Conservation (phyloP, 495 filamentous ascomycete genomes). For the Neurospora sp. region DNA sequence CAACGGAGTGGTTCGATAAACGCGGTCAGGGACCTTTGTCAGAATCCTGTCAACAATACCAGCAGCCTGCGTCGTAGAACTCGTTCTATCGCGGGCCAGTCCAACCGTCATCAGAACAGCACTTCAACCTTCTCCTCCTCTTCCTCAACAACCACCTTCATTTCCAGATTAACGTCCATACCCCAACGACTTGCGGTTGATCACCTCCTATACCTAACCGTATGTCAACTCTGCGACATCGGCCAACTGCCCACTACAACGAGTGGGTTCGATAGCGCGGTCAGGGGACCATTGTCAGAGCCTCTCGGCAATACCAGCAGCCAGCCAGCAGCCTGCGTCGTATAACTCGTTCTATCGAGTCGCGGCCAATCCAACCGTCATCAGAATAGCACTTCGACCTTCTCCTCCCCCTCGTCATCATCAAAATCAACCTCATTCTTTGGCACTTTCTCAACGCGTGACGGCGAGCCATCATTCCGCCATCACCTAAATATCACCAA, state of each 20-base stretch:
- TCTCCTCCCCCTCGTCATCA: not conserved
- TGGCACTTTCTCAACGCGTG: not conserved
- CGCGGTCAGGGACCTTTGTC: not conserved
- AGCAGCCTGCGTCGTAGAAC: slow-evolving; percentile 31
- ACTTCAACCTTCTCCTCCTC: not conserved
- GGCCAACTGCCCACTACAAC: not conserved
- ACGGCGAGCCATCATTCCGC: not conserved
- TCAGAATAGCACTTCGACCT: not conserved
- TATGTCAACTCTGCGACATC: not conserved
- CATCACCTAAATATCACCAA: not conserved
- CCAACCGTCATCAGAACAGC: slow-evolving; percentile 4
- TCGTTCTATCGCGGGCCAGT: slow-evolving; percentile 38
- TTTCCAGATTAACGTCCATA: no score
- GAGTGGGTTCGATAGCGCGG: not conserved
- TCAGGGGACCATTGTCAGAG: slow-evolving; percentile 22
- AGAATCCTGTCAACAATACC: not conserved
- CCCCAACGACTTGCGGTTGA: no score
- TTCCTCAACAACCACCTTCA: no score
- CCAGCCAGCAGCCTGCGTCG: slow-evolving; percentile 21
- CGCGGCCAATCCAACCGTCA: slow-evolving; percentile 17
- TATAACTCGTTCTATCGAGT: slow-evolving; percentile 41
- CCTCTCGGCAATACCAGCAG: slow-evolving; percentile 18
- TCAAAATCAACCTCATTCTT: not conserved
- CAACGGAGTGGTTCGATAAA: slow-evolving; percentile 34
- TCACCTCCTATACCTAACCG: not conserved